phyloP scores from a whole-genome alignment of 495 filamentous ascomycete species.

The Penicillium parvum region DNA sequence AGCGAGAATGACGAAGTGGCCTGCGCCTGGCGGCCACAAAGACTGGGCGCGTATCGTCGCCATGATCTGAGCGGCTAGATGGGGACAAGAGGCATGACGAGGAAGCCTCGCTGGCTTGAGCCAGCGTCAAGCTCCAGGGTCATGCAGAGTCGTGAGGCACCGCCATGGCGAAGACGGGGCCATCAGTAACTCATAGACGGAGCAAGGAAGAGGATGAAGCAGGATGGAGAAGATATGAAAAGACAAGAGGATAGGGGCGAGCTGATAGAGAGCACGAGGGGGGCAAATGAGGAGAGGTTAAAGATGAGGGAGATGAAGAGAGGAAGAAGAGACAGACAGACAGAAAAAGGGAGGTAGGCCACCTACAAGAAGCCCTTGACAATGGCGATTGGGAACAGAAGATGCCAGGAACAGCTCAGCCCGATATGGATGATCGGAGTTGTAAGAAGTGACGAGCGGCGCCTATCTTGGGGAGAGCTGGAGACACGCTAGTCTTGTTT shows the following conservation, averaged over 20 bases:
- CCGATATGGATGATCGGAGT: conserved; percentile 6
- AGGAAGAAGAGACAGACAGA: conserved; percentile 14
- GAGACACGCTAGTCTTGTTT: conserved; percentile 17
- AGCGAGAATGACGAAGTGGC: conserved; percentile 14
- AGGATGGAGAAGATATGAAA: conserved; percentile 14
- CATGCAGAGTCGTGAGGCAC: conserved; percentile 16
- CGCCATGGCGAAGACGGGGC: conserved; percentile 22
- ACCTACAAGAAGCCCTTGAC: conserved; percentile 48
- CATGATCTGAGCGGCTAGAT: conserved; percentile 10
- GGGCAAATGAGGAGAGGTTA: conserved; percentile 16
- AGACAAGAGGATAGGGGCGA: conserved; percentile 13
- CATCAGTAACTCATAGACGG: conserved; percentile 6
- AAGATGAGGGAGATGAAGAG: conserved; percentile 5
- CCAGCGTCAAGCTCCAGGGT: conserved; percentile 15
- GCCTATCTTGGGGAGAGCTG: conserved; percentile 18
- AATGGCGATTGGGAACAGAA: conserved; percentile 21
- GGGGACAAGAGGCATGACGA: conserved; percentile 14
- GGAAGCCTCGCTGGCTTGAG: conserved; percentile 15
- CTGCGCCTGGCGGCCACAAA: conserved; percentile 2
- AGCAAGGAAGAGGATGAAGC: conserved; percentile 19
- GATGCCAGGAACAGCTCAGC: conserved; percentile 8
- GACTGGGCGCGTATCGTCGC: not conserved
- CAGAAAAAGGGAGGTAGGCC: conserved; percentile 30
- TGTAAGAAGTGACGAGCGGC: conserved; percentile 1
- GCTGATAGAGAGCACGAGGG: conserved; percentile 17